Percentiles rank a stretch among this genome's conserved stretches.
Evolutionary conservation across 495 filamentous ascomycete species (phyloP).

Genomic region (Haplographium delicatum): DNA sequence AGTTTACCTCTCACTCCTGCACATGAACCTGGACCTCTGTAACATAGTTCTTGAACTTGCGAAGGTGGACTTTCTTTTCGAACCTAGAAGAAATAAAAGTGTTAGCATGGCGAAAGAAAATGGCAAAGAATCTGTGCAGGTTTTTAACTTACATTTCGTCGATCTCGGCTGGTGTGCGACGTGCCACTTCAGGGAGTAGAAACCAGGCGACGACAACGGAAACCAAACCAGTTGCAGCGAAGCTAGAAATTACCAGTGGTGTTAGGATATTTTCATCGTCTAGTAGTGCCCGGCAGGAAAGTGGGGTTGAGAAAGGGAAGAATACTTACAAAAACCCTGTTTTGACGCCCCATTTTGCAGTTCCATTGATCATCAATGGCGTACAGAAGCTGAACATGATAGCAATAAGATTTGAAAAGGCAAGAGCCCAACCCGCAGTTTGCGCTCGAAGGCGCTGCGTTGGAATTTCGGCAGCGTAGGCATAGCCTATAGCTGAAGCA

Average conservation of each 20-base stretch:
- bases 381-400: slow-evolving; percentile 43
- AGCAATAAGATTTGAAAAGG: slow-evolving; percentile 32
- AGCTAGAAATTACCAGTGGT: slow-evolving; percentile 1
- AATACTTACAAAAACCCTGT: slow-evolving; percentile 36
- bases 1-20: neutral
- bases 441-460: slow-evolving; percentile 36
- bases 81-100: neutral
- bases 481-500: slow-evolving; percentile 34
- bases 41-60: slow-evolving; percentile 12
- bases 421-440: slow-evolving; percentile 35
- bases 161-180: slow-evolving; percentile 10
- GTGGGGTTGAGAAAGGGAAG: neutral
- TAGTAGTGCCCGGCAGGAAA: no score
- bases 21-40: slow-evolving; percentile 9
- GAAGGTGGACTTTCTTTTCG: slow-evolving; percentile 9
- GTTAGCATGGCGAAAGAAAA: slow-evolving; percentile 1
- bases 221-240: slow-evolving; percentile 3
- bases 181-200: slow-evolving; percentile 7
- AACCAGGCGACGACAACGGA: slow-evolving; percentile 12
- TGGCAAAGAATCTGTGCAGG: no score
- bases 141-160: slow-evolving; percentile 17
- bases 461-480: slow-evolving; percentile 36
- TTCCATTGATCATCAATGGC: slow-evolving; percentile 36
- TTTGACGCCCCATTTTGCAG: slow-evolving; percentile 35
- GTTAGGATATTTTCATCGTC: no score